These are phyloP conservation scores for Pseudoturritis turrita DNA, from an alignment of 345 rosid genomes.

Conservation along the genomic window DNA sequence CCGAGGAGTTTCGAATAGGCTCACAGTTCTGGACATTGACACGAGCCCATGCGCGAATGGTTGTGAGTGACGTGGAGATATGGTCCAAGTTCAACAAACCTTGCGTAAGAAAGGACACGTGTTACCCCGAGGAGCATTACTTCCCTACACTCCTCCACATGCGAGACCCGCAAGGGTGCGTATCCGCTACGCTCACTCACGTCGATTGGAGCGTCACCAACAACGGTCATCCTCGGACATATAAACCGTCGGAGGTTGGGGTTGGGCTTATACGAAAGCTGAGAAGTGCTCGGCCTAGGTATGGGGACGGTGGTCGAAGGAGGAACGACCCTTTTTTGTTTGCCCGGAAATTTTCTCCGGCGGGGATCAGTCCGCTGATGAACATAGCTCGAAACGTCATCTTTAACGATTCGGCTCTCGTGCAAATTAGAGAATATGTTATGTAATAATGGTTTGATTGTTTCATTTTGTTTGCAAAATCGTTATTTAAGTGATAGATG, in stretches of 20 bases:
- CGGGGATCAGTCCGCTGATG: constrained; percentile 34
- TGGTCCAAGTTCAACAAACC: constrained; percentile 59
- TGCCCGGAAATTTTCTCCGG: constrained; percentile 58
- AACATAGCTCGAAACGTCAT: constrained; percentile 41
- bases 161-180: constrained; percentile 46
- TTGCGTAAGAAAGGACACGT: constrained; percentile 41
- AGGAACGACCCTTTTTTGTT: constrained; percentile 50
- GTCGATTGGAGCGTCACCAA: constrained; percentile 51
- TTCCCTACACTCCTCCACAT: constrained; percentile 65
- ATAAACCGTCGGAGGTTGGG: constrained; percentile 47
- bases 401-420: constrained; percentile 38
- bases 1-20: constrained; percentile 69
- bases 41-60: constrained; percentile 54
- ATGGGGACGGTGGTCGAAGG: constrained; percentile 32
- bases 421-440: background rate
- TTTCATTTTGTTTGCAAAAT: too few relatives aligned
- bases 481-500: too few relatives aligned
- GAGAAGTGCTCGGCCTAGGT: constrained; percentile 42
- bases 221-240: constrained; percentile 67
- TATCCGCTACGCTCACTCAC: constrained; percentile 62
- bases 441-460: too few relatives aligned
- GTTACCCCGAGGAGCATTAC: constrained; percentile 73
- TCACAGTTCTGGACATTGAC: constrained; percentile 83
- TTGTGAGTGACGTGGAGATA: constrained; percentile 43
- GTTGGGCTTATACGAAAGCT: constrained; percentile 36